Conservation (phyloP, 306 rosid genomes). For the Prunus padus region DNA sequence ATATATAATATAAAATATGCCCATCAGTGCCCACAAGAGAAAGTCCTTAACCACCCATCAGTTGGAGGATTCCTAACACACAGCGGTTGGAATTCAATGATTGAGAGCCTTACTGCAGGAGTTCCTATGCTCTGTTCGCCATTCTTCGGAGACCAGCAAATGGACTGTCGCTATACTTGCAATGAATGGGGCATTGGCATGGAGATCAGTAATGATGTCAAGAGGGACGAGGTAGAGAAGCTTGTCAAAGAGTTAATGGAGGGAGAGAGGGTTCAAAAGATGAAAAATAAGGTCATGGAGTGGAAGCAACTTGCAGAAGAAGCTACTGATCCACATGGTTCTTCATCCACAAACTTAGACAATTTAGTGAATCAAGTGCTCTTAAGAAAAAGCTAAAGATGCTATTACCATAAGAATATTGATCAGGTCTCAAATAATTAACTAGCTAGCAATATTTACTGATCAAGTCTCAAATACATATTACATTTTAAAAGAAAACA, state of each 20-base stretch:
- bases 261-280: not conserved
- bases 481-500: too few species aligned
- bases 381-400: not conserved
- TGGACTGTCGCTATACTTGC: not conserved
- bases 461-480: too few species aligned
- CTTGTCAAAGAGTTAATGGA: slow-evolving; percentile 1
- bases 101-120: not conserved
- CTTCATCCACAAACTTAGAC: slow-evolving; percentile 2
- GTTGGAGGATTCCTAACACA: too few species aligned
- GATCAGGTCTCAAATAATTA: too few species aligned
- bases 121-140: slow-evolving; percentile 16
- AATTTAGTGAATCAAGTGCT: not conserved
- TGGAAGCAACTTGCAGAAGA: slow-evolving; percentile 8
- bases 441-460: too few species aligned
- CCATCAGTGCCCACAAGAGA: too few species aligned
- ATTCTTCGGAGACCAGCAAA: not conserved
- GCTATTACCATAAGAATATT: too few species aligned
- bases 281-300: not conserved
- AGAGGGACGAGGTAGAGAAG: not conserved
- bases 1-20: too few species aligned
- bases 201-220: not conserved
- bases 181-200: slow-evolving; percentile 8
- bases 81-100: not conserved
- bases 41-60: too few species aligned
- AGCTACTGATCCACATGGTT: not conserved